A percentile compares a stretch with the other conserved stretches of the same genome.
phyloP scores from a whole-genome alignment of 192 early-diverging fungal genomes.

The Entomortierella beljakovae region DNA sequence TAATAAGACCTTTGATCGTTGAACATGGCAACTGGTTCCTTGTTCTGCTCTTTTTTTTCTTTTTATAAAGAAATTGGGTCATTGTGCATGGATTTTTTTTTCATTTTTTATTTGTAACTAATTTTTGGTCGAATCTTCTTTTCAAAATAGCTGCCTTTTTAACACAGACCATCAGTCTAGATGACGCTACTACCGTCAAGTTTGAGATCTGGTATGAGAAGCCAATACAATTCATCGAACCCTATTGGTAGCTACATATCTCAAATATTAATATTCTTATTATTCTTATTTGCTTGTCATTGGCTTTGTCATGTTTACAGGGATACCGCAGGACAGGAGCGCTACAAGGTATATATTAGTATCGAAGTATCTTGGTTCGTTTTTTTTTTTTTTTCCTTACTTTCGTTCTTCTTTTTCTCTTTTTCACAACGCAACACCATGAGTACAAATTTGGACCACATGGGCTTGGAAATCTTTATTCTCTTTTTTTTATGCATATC shows the following conservation, averaged over 20 bases:
- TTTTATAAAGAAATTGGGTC: background rate
- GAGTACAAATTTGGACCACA: too few species aligned
- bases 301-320: conserved; percentile 32
- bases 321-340: conserved; percentile 81
- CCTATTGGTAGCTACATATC: too few species aligned
- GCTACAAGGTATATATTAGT: conserved; percentile 79
- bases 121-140: too few species aligned
- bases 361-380: too few species aligned
- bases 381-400: too few species aligned
- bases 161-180: conserved; percentile 86
- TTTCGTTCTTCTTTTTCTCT: too few species aligned
- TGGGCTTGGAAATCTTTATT: too few species aligned
- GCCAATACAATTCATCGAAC: too few species aligned
- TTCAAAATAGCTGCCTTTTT: conserved; percentile 67
- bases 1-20: background rate
- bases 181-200: conserved; percentile 91
- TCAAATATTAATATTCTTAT: too few species aligned
- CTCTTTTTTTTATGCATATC: too few species aligned
- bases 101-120: background rate
- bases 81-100: background rate
- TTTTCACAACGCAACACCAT: too few species aligned
- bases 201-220: conserved; percentile 88
- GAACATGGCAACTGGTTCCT: background rate
- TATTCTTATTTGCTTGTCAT: background rate
- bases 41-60: background rate